Conservation (phyloP, 345 rosid species). For the Ceriops zippeliana region DNA sequence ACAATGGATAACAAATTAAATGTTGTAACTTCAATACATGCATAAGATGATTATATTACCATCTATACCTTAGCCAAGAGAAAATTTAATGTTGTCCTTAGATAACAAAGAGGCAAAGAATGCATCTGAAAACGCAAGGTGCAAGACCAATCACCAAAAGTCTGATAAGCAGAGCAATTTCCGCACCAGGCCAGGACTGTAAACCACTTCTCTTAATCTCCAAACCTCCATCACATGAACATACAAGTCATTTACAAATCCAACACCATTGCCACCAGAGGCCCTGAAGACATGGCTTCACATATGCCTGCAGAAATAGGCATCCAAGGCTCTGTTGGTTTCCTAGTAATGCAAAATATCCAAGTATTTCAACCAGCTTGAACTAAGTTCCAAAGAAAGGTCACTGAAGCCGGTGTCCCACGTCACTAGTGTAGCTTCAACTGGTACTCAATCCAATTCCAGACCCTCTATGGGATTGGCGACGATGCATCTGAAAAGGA, state of each 20-base stretch:
- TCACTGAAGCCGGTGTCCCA: conserved; percentile 29
- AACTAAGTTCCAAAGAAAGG: conserved; percentile 29
- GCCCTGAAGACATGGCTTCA: conserved; percentile 27
- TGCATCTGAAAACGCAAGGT: conserved; percentile 27
- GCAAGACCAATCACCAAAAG: conserved; percentile 11
- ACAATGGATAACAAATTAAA: conserved; percentile 30
- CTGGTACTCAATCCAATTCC: conserved; percentile 27
- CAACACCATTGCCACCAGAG: conserved; percentile 10
- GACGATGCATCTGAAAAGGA: conserved; percentile 40
- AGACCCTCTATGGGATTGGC: conserved; percentile 13
- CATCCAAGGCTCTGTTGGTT: conserved; percentile 48
- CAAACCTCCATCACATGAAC: conserved; percentile 25
- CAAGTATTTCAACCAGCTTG: conserved; percentile 42
- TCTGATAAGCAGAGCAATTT: conserved; percentile 19
- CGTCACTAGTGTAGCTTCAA: conserved; percentile 19
- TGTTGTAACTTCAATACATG: conserved; percentile 44
- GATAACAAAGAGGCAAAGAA: conserved; percentile 45
- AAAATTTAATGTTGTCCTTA: conserved; percentile 21
- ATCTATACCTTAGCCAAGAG: conserved; percentile 18
- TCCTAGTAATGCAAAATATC: conserved; percentile 51
- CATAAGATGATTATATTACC: conserved; percentile 33
- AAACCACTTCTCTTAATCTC: conserved; percentile 25
- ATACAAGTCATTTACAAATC: conserved; percentile 31
- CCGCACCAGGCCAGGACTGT: conserved; percentile 25
- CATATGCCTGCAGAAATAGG: conserved; percentile 45